Conservation (phyloP, 2,329 filamentous ascomycete species). For the Zasmidium angulare region DNA sequence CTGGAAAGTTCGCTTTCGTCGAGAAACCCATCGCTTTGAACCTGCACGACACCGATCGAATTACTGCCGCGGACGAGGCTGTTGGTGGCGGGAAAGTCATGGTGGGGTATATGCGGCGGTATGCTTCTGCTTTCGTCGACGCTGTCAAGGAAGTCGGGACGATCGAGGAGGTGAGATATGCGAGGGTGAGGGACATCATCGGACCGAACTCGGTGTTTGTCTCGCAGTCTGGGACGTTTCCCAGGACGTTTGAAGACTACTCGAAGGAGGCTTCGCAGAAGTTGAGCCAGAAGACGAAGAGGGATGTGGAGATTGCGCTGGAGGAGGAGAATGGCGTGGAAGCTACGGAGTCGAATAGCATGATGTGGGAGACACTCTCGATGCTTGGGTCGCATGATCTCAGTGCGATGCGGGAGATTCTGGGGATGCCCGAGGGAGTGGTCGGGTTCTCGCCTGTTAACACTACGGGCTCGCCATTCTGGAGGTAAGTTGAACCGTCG, state of each 20-base stretch:
- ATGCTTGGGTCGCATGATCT: constrained; percentile 57
- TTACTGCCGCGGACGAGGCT: constrained; percentile 18
- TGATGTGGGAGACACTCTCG: constrained; percentile 33
- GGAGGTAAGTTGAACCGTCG: background rate
- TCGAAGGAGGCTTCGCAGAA: constrained; percentile 18
- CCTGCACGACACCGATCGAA: background rate
- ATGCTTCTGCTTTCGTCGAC: constrained; percentile 55
- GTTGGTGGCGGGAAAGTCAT: constrained; percentile 45
- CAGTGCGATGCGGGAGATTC: constrained; percentile 53
- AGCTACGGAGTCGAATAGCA: background rate
- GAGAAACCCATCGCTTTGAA: constrained; percentile 57
- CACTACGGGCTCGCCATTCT: background rate
- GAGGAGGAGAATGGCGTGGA: constrained; percentile 23
- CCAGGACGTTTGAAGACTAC: constrained; percentile 46
- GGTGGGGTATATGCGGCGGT: constrained; percentile 62
- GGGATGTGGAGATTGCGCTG: constrained; percentile 34
- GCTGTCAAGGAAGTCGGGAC: constrained; percentile 21
- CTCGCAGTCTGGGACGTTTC: constrained; percentile 50
- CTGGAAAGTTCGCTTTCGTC: constrained; percentile 57
- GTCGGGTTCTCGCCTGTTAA: constrained; percentile 34
- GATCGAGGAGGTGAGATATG: constrained; percentile 57
- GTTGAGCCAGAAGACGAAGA: constrained; percentile 7
- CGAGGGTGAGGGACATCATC: constrained; percentile 54
- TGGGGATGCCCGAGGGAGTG: constrained; percentile 51
- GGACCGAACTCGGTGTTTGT: constrained; percentile 56